Base-by-base conservation (phyloP, 164 flowering plant species). In the Liriodendron chinense region DNA sequence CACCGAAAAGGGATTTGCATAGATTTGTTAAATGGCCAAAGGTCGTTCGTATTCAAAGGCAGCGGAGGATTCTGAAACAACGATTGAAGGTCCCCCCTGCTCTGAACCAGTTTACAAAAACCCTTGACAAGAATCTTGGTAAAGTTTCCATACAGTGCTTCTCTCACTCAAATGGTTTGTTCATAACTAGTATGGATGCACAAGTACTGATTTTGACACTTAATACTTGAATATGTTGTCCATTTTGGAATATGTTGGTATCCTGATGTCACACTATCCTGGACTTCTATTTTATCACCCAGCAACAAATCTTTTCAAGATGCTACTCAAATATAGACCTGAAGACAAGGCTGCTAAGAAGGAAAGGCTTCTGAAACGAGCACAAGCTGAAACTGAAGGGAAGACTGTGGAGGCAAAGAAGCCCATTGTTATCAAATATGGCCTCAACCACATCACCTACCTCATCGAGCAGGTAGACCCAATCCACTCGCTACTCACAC, bases 341-440 rank as follows among this genome's bases (percentile, higher is more conserved):
- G 85, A 83, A 73, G 89, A 84, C 70, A 82, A 72, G 57, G 86
- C 87, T 48, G 86, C 83, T 7, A 86, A 87, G 83, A 89, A 85
- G 78, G 91, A 89, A 68, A 78, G 91, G 0, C 80, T 78, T 48
- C 64, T 78, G 61, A 78, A 72, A 25, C 68, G 76, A 57, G 76
- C 87, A 47, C 84, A 85, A 66, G 82, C 85, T 21, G 85, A 87
- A 76, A 67, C 85, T 8, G 88, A 85, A 61, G 88, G 89, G 49
- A 87, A 87, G 73, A 76, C 81, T 1, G 71, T 78, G 28, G 85
- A 82, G 79, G 69, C 75, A n/a, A 80, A 80, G 72, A 82, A 80
- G 81, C 82, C 85, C n/a, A 82, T 82, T 83, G 88, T 87, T 74
- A 87, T 87, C 72, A 87, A 87, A 73, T 87, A 85, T 77, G 89